These are phyloP conservation scores for Saturnispora silvae DNA, from an alignment of 805 yeast species.

Conservation along the genomic window DNA sequence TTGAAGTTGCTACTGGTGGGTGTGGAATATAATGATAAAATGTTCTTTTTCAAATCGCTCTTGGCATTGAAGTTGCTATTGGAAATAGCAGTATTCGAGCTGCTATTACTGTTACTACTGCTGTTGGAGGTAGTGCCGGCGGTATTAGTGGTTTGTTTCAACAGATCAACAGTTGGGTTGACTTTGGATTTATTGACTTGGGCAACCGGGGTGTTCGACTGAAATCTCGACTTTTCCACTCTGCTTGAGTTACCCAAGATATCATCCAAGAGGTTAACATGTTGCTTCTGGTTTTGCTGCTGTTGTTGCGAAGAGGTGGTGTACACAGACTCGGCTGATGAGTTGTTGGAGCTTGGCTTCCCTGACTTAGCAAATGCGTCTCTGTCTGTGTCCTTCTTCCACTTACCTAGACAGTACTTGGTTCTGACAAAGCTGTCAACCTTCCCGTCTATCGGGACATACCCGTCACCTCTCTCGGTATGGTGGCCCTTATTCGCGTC, in stretches of 20 bases:
- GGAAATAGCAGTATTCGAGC: constrained; percentile 11
- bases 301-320: background rate
- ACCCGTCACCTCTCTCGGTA: constrained; percentile 35
- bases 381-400: constrained; percentile 47
- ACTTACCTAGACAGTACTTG: constrained; percentile 82
- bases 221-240: constrained; percentile 8
- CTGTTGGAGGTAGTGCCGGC: background rate
- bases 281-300: constrained; percentile 1
- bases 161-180: constrained; percentile 5
- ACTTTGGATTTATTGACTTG: constrained; percentile 3
- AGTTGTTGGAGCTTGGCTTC: constrained; percentile 3
- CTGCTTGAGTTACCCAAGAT: constrained; percentile 1
- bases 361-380: constrained; percentile 24
- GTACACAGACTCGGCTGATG: constrained; percentile 9
- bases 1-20: constrained; percentile 26
- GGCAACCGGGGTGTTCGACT: constrained; percentile 3
- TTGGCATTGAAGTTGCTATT: constrained; percentile 27
- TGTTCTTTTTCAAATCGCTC: constrained; percentile 87
- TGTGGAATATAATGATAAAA: constrained; percentile 75
- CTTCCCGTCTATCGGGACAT: constrained; percentile 74
- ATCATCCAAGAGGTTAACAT: constrained; percentile 5
- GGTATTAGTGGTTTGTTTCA: constrained; percentile 7
- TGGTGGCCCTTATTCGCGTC: constrained; percentile 3
- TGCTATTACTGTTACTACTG: constrained; percentile 2
- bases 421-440: constrained; percentile 85